Base-by-base conservation (phyloP, 768 basidiomycete genomes). In the Hypholoma sublateritium region DNA sequence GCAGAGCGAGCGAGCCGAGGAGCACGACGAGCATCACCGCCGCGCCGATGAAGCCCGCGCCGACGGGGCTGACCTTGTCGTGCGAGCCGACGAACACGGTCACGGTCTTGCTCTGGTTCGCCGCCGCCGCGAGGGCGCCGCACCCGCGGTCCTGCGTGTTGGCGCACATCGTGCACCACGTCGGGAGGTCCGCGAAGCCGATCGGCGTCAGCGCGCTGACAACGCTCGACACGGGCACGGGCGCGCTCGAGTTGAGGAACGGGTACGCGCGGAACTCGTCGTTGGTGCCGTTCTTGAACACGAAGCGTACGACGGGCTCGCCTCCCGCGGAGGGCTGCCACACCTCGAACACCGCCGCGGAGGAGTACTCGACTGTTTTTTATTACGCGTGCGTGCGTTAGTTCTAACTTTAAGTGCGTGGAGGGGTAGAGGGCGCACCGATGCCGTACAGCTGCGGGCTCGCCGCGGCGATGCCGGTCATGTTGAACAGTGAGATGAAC, bases 401-500 rank as follows among this genome's bases (percentile, higher is more conserved):
- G 28, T 32, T n/a, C n/a, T n/a, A n/a, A n/a, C n/a, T n/a, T n/a
- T n/a, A n/a, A n/a, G n/a, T n/a, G n/a, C n/a, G 28, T 32, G 28
- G 28, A 32, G 24, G 35, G 22, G 9, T 11, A 24, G 21, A 16
- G 12, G 21, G 17, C 70, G 52, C 50, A 86, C 87, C 85, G 59
- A 89, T 80, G 12, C 80, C 80, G 35, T 83, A 80, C 3, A 89
- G 76, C 59, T 81, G 64, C 0, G 82, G 80, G 54, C 81, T 76
- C 44, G 74, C 70, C 16, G 76, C 66, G 9, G 80, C 79, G 22
- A 80, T 77, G 2, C 82, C 78, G 0, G 87, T 89, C 83, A 92
- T 85, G 70, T 89, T 88, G 76, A 92, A 91, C 44, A 92, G 69
- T 8, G 86, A 86, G 32, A 90, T 57, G 74, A 91, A 88, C 0